Conservation (phyloP, 2,329 filamentous ascomycete genomes). For the Cladosporium sp. region DNA sequence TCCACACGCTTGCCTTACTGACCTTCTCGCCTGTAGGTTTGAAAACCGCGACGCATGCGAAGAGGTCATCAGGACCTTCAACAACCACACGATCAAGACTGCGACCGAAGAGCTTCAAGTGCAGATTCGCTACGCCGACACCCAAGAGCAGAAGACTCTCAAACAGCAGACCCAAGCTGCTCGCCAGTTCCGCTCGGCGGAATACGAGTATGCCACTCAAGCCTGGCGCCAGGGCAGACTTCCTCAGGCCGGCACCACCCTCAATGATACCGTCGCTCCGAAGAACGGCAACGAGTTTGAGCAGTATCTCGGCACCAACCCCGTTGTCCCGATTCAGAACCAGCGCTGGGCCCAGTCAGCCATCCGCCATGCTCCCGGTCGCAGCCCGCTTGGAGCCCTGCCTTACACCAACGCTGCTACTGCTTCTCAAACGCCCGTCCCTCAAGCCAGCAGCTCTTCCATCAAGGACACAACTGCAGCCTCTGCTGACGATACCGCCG, state of each 20-base stretch:
- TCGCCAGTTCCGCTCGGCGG: conserved; percentile 90
- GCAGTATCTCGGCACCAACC: conserved; percentile 28
- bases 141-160: conserved; percentile 89
- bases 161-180: conserved; percentile 95
- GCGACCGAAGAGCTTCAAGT: conserved; percentile 71
- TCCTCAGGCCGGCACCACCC: conserved; percentile 21
- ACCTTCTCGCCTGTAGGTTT: conserved; percentile 54
- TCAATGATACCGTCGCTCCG: conserved; percentile 17
- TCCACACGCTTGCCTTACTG: conserved; percentile 7
- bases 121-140: conserved; percentile 95
- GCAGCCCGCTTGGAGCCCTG: conserved; percentile 21
- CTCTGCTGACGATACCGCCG: conserved; percentile 5
- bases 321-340: conserved; percentile 28
- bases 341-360: conserved; percentile 32
- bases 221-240: conserved; percentile 29
- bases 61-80: conserved; percentile 78
- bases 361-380: conserved; percentile 19
- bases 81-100: conserved; percentile 56
- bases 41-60: conserved; percentile 85
- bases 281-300: conserved; percentile 31
- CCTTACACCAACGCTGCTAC: conserved; percentile 21
- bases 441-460: conserved; percentile 19
- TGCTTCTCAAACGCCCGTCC: conserved; percentile 18
- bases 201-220: conserved; percentile 55
- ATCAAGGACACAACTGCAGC: conserved; percentile 15